Percentiles rank a stretch among this genome's conserved stretches.
These are phyloP conservation scores for Dactylellina parvicollis DNA, from an alignment of 2,329 filamentous ascomycete genomes.

Conservation along the genomic window DNA sequence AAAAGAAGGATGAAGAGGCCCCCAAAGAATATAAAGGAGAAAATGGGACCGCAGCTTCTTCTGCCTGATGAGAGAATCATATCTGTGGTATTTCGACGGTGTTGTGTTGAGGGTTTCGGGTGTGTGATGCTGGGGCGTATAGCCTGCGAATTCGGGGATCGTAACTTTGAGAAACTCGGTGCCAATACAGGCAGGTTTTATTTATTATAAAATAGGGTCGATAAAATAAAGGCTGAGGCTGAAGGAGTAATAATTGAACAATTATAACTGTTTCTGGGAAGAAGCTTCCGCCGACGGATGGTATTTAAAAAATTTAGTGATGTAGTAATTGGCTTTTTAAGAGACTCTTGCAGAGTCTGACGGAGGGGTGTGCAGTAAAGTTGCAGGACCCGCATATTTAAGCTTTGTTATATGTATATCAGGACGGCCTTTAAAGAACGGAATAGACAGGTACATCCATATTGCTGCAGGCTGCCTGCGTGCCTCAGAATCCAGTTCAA, in stretches of 20 bases:
- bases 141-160: background rate
- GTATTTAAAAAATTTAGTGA: no score
- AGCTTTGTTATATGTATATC: no score
- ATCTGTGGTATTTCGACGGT: conserved; percentile 9
- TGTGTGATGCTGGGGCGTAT: background rate
- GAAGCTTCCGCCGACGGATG: background rate
- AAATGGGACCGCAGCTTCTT: conserved; percentile 16
- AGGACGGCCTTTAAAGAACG: no score
- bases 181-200: background rate
- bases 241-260: background rate
- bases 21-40: conserved; percentile 35
- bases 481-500: background rate
- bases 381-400: no score
- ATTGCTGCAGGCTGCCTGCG: background rate
- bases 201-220: no score
- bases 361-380: no score
- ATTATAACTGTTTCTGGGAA: background rate
- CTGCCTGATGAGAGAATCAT: conserved; percentile 10
- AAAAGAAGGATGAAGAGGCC: conserved; percentile 20
- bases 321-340: no score
- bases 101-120: background rate
- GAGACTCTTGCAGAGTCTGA: no score
- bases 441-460: background rate
- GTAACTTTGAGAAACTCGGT: background rate
- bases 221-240: background rate